Base-by-base conservation (phyloP, 345 rosid species). In the Clausena lansium region DNA sequence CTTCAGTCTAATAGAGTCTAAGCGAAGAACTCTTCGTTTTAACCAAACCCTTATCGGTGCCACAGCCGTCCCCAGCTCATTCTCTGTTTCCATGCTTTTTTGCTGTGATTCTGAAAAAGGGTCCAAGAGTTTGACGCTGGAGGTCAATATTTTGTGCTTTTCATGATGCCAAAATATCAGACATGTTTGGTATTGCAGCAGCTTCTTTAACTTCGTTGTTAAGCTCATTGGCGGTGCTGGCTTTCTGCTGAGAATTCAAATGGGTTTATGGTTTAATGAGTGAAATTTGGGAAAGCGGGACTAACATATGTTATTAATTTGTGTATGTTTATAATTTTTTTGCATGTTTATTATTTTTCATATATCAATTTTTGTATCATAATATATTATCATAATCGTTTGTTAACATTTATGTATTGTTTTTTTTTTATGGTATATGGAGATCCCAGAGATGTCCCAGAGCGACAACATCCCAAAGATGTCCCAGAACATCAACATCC, bases 21-120 rank as follows among this genome's bases (percentile, higher is more conserved):
- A 59, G 86, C 90, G 99, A 76, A 93, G 94, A 77, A 95, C 76
- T 81, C 83, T 91, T 39, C 99, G 94, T n/a, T 87, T 84, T 13
- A 89, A 83, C 96, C 94, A 95, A 27, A 93, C 86, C 82, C 98
- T 82, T 59, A 90, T 76, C 25, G 88, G 76, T 71, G 94, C 93
- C 67, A 89, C 96, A 7, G 95, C 97, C 82, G 92, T 67, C 64
- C 96, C 98, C 2, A 91, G 86, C 88, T 93, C 97, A 20, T 58
- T 67, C n/a, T 79, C 72, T 20, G 93, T 88, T 25, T 83, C 89
- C 74, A 85, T 65, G 86, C 84, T n/a, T 89, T 73, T 65, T 85
- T n/a, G 94, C 97, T n/a, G n/a, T n/a, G n/a, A n/a, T n/a, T n/a
- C n/a, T n/a, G n/a, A n/a, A n/a, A n/a, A n/a, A n/a, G n/a, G 98